Percentiles rank a stretch among this genome's conserved stretches.
Conservation (phyloP, 257 asterid genomes). For the Misopates orontium region DNA sequence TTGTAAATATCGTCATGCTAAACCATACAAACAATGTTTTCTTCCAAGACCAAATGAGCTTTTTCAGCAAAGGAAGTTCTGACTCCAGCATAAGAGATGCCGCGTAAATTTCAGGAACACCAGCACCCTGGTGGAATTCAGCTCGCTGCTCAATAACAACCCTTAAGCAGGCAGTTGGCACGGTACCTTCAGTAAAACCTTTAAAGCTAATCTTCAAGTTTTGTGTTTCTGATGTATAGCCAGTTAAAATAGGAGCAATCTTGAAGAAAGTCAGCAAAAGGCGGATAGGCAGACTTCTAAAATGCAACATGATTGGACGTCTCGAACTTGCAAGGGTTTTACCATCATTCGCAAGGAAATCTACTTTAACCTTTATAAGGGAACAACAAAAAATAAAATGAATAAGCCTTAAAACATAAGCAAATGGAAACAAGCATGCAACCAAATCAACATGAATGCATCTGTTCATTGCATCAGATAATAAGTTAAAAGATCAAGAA, state of each 20-base stretch:
- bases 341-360: slow-evolving; percentile 66
- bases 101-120: slow-evolving; percentile 77
- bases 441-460: background rate
- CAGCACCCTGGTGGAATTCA: slow-evolving; percentile 63
- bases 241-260: slow-evolving; percentile 67
- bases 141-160: slow-evolving; percentile 79
- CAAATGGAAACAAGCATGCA: background rate
- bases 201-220: slow-evolving; percentile 47
- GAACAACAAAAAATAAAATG: slow-evolving; percentile 3
- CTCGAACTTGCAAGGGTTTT: slow-evolving; percentile 53
- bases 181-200: slow-evolving; percentile 59
- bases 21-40: slow-evolving; percentile 77
- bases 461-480: background rate
- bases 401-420: slow-evolving; percentile 10
- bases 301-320: slow-evolving; percentile 73
- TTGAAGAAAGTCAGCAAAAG: slow-evolving; percentile 62
- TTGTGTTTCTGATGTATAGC: slow-evolving; percentile 78
- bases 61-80: slow-evolving; percentile 65
- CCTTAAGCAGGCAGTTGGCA: slow-evolving; percentile 69
- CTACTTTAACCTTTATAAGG: slow-evolving; percentile 65
- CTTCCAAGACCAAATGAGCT: slow-evolving; percentile 73
- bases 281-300: slow-evolving; percentile 70
- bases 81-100: slow-evolving; percentile 66
- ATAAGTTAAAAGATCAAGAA: background rate
- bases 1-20: slow-evolving; percentile 62